These are phyloP conservation scores for Mrakia hoshinonis DNA, from an alignment of 768 basidiomycete genomes.

Conservation along the genomic window DNA sequence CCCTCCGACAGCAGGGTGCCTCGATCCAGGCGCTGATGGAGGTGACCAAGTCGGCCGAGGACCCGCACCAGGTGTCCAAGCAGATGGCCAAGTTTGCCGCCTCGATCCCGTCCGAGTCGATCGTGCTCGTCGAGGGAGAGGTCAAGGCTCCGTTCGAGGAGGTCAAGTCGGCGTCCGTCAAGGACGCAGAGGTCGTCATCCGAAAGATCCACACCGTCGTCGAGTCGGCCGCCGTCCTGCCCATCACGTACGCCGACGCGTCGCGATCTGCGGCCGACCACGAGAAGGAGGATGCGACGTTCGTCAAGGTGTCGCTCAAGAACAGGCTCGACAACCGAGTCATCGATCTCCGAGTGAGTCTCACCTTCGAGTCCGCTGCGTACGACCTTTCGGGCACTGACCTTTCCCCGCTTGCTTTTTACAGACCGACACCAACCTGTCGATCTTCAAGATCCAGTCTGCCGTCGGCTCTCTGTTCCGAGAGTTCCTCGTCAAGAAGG, in stretches of 20 bases:
- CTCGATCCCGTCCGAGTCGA: conserved; percentile 69
- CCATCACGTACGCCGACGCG: conserved; percentile 90
- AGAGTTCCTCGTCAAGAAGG: conserved; percentile 59
- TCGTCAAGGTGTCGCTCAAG: conserved; percentile 69
- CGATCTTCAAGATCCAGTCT: conserved; percentile 83
- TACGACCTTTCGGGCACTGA: not conserved
- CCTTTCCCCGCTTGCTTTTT: not conserved
- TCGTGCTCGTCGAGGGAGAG: conserved; percentile 78
- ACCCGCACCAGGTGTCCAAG: conserved; percentile 58
- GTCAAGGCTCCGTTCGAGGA: conserved; percentile 68
- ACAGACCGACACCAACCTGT: conserved; percentile 89
- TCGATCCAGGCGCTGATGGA: conserved; percentile 74
- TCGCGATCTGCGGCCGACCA: conserved; percentile 65
- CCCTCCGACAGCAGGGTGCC: conserved; percentile 77
- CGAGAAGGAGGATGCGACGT: conserved; percentile 42
- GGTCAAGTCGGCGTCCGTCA: conserved; percentile 85
- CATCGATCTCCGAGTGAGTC: conserved; percentile 76
- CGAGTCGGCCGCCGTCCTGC: conserved; percentile 65
- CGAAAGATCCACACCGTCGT: conserved; percentile 74
- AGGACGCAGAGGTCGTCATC: conserved; percentile 79
- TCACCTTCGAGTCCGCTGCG: not conserved
- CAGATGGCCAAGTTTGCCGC: conserved; percentile 95
- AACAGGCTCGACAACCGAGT: conserved; percentile 91
- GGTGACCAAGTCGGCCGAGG: conserved; percentile 52
- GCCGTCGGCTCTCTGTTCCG: conserved; percentile 85